Base-by-base conservation (phyloP, 257 asterid species). In the Nyctanthes arbortristis region DNA sequence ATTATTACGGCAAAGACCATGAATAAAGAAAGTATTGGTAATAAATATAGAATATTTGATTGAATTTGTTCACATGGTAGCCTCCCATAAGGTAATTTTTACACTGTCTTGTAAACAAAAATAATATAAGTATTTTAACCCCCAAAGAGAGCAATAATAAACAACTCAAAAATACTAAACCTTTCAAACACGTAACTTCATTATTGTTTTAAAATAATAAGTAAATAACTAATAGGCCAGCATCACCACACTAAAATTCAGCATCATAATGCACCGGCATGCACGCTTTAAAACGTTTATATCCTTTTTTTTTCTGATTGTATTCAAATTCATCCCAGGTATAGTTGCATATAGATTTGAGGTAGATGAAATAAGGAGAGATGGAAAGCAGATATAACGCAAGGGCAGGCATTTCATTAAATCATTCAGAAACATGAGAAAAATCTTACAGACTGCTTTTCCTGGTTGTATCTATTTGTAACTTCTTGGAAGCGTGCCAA, bases 401-500 rank as follows among this genome's bases (percentile, higher is more conserved):
- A 65, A 36, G 43, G 57, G 55, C 47, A 75, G 57, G 55, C 47
- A 75, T 31, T 64, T 49, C 63, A 55, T 1, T 49, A 7, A 29
- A 6, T 29, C 58, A 49, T 49, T 61, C 67, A 67, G 69, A 43
- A 67, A 40, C 40, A 36, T 47, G 36, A 18, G 39, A 68, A 28
- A 75, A 79, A 77, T 85, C 99, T 86, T 88, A 94, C 99, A 57
- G 97, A 59, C 75, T 84, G 95, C 81, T 94, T 94, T 80, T 94
- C 99, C 82, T 86, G 96, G 77, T 67, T 84, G 68, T 94, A 94
- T 87, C 95, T 82, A 67, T 88, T 91, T 69, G 96, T 94, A 70
- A 88, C 99, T 82, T 94, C 99, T 83, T 94, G 99, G 75, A 89
- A 94, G 73, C 96, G 87, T 13, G 97, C 96, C 87, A 94, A 75